Evolutionary conservation across 2,329 filamentous ascomycete species (phyloP), one percentile per base, ranked within the genome.

Genomic region (Penicillium sp.): DNA sequence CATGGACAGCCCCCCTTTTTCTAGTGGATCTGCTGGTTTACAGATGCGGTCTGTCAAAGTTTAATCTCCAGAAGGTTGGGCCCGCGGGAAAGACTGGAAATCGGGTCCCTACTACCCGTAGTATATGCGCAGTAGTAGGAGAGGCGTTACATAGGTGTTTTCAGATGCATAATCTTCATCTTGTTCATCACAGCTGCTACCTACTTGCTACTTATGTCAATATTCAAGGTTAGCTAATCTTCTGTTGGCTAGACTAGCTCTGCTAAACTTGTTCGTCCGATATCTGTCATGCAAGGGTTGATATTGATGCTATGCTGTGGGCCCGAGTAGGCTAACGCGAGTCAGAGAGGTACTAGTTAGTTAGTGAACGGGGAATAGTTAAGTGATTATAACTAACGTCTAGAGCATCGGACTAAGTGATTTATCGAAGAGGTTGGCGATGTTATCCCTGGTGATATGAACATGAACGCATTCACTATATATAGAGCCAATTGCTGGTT

Each of bases 31-130:
- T 38, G 28, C 28, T 38, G 43, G 46, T 46, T 46, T 13, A 4
- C 20, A 23, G 20, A 42, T 46, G 46, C 46, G 42, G 42, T 35
- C 38, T 38, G 42, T 35, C 42, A 33, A 18, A 23, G 27, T 42
- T 38, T 44, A 47, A 44, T 31, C 45, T 48, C 49, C 49, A 45
- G 44, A 18, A 35, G 23, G 23, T 42, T 37, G 38, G 32, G 28
- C 58, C 24, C 27, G 5, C 55, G 53, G 33, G 5, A 37, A 37
- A 37, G 9, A 18, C 9, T 10, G 15, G 12, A 12, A 20, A 20
- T 5, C 12, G 3, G 18, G 33, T 9, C 10, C 20, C 6, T 18
- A 37, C 15, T 37, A 37, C 5, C 3, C 2, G 7, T 10, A 20
- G 3, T 18, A 37, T 20, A 15, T 37, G 8, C 9, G 8, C 2